Evolutionary conservation across 2,329 filamentous ascomycete genomes (phyloP).

Genomic region (Chlorencoelia australis): DNA sequence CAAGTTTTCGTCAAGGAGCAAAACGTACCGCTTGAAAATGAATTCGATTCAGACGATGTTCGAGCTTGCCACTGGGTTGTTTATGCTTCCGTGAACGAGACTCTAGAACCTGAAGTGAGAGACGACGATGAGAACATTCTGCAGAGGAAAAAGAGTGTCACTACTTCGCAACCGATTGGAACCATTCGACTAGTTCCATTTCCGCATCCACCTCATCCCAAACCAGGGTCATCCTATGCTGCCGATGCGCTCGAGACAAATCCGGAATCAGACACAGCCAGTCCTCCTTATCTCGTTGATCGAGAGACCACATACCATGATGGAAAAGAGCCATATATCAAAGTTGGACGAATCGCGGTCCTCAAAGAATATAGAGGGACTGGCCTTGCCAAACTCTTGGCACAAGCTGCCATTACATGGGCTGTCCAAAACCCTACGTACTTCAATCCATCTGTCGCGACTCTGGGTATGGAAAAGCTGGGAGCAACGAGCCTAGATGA

Average conservation of each 20-base stretch:
- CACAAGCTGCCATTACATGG: constrained; percentile 59
- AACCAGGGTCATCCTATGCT: constrained; percentile 29
- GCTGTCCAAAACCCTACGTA: constrained; percentile 47
- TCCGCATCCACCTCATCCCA: constrained; percentile 45
- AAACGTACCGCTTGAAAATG: constrained; percentile 49
- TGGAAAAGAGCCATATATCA: constrained; percentile 66
- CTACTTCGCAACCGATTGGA: constrained; percentile 24
- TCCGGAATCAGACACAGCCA: neutral
- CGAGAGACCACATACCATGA: constrained; percentile 42
- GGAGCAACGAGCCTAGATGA: constrained; percentile 30
- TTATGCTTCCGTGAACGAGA: constrained; percentile 56
- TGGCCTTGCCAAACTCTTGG: constrained; percentile 54
- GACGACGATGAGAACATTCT: constrained; percentile 34
- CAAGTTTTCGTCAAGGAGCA: constrained; percentile 53
- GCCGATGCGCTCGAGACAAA: constrained; percentile 15
- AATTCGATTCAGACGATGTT: constrained; percentile 72
- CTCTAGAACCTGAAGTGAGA: constrained; percentile 33
- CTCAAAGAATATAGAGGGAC: constrained; percentile 41
- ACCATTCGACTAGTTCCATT: constrained; percentile 49
- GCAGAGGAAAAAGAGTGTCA: constrained; percentile 34
- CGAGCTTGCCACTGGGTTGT: constrained; percentile 73
- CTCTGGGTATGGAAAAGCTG: constrained; percentile 35
- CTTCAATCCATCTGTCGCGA: constrained; percentile 37
- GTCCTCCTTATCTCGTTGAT: constrained; percentile 17
- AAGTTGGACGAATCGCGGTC: constrained; percentile 70